phyloP scores from a whole-genome alignment of 129 eudicot species.

The Centella asiatica region DNA sequence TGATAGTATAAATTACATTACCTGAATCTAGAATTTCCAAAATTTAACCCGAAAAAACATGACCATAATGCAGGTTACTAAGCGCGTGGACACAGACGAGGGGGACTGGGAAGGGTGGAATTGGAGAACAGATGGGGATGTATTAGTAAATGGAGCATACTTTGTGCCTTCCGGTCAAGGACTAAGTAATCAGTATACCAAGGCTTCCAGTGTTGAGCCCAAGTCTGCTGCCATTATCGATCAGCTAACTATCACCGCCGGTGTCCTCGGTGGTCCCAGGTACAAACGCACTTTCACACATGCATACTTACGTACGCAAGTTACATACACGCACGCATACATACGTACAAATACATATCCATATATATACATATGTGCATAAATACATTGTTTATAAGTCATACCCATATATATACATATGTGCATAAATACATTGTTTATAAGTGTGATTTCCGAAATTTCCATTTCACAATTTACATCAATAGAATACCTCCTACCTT shows the following conservation, averaged over 20 bases:
- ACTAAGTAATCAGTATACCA: slow-evolving; percentile 38
- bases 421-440: no score
- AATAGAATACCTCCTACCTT: no score
- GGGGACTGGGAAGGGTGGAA: slow-evolving; percentile 79
- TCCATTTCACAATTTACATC: no score
- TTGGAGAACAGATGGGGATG: slow-evolving; percentile 87
- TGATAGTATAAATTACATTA: no score
- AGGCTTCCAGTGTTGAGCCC: slow-evolving; percentile 73
- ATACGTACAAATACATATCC: no score
- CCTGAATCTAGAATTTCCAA: background rate
- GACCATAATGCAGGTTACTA: slow-evolving; percentile 49
- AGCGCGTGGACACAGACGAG: slow-evolving; percentile 69
- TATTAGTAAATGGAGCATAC: slow-evolving; percentile 84
- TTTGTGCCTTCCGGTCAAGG: slow-evolving; percentile 93
- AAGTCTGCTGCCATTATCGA: slow-evolving; percentile 58
- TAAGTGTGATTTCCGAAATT: no score
- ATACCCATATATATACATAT: no score
- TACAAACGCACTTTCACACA: slow-evolving; percentile 14
- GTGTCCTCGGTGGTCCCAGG: slow-evolving; percentile 79
- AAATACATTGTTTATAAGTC: no score
- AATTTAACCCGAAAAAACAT: background rate
- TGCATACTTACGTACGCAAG: background rate
- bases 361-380: no score
- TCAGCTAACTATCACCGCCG: slow-evolving; percentile 76
- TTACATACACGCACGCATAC: no score